phyloP scores from a whole-genome alignment of 306 rosid genomes.

The Prunus salicina region DNA sequence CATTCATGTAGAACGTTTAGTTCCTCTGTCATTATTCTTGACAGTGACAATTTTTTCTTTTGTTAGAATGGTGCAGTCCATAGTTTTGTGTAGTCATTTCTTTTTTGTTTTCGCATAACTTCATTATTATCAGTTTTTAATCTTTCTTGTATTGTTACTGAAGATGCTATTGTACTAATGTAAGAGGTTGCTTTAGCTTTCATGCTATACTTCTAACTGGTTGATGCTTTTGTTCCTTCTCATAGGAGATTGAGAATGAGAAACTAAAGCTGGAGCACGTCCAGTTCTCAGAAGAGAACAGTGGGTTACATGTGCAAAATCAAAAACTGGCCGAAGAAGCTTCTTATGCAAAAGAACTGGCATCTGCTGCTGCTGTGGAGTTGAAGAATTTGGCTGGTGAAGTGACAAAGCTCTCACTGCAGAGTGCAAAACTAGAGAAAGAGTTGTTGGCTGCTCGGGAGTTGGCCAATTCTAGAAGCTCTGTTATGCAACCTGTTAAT shows the following conservation, averaged over 20 bases:
- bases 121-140: not conserved
- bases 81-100: not conserved
- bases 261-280: slow-evolving; percentile 81
- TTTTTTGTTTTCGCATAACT: not conserved
- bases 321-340: slow-evolving; percentile 98
- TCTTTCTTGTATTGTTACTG: not conserved
- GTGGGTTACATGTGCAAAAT: slow-evolving; percentile 91
- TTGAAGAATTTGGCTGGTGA: slow-evolving; percentile 96
- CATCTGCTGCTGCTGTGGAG: slow-evolving; percentile 99
- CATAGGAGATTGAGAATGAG: slow-evolving; percentile 91
- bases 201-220: slow-evolving; percentile 15
- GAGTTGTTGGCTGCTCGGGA: slow-evolving; percentile 79
- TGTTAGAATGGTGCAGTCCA: not conserved
- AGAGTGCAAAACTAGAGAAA: slow-evolving; percentile 80
- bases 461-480: slow-evolving; percentile 54
- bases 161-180: not conserved
- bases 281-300: slow-evolving; percentile 84
- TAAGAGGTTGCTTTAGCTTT: slow-evolving; percentile 6
- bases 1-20: not conserved
- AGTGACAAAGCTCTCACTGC: slow-evolving; percentile 91
- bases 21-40: not conserved
- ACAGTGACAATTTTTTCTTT: not conserved
- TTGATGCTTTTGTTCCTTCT: slow-evolving; percentile 13
- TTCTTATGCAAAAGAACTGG: slow-evolving; percentile 93
- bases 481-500: slow-evolving; percentile 47